phyloP scores from a whole-genome alignment of 495 filamentous ascomycete species.

The Aspergillus bridgeri region DNA sequence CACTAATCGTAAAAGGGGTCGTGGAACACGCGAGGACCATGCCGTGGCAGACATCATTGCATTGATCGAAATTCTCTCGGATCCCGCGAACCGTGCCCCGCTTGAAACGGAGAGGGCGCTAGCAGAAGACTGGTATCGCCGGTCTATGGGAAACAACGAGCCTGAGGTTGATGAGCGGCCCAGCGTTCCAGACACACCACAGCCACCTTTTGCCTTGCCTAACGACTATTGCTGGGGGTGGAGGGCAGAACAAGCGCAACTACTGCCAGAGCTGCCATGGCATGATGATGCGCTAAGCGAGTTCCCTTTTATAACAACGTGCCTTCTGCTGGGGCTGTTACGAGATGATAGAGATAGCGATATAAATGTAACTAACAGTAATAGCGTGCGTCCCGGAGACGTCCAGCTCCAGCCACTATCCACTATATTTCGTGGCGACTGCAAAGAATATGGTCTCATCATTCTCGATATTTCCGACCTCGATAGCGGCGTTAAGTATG shows the following conservation, averaged over 20 bases:
- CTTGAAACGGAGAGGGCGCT: slow-evolving; percentile 12
- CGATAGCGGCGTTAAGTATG: slow-evolving; percentile 15
- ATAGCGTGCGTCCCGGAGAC: slow-evolving; percentile 12
- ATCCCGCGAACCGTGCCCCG: slow-evolving; percentile 15
- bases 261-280: slow-evolving; percentile 16
- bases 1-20: neutral
- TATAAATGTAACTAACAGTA: neutral
- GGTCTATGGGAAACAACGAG: slow-evolving; percentile 7
- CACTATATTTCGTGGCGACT: slow-evolving; percentile 18
- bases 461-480: slow-evolving; percentile 21
- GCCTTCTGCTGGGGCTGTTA: slow-evolving; percentile 17
- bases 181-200: slow-evolving; percentile 15
- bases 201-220: slow-evolving; percentile 15
- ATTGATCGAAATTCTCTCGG: slow-evolving; percentile 16
- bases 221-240: neutral
- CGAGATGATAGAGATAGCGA: slow-evolving; percentile 2
- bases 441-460: slow-evolving; percentile 20
- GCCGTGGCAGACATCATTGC: slow-evolving; percentile 16
- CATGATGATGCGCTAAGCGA: slow-evolving; percentile 12
- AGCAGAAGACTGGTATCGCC: slow-evolving; percentile 14
- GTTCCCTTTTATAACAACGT: slow-evolving; percentile 18
- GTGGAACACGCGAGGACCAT: slow-evolving; percentile 4
- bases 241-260: slow-evolving; percentile 2
- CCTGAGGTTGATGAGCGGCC: slow-evolving; percentile 7
- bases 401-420: slow-evolving; percentile 19